Conservation (phyloP, 495 filamentous ascomycete genomes). For the Penicillium mononematosum region DNA sequence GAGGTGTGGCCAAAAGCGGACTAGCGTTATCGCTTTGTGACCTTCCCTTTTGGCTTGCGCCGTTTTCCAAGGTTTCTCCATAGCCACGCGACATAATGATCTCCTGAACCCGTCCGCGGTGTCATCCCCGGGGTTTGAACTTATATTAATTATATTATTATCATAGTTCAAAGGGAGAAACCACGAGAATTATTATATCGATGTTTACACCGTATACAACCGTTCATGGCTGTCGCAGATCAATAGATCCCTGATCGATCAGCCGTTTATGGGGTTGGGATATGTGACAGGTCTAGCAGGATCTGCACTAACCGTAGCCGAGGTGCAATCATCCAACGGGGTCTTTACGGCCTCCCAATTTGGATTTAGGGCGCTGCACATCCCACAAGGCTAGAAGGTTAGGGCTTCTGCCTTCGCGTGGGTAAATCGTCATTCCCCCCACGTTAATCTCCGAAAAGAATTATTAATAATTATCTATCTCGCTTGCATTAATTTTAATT, state of each 20-base stretch:
- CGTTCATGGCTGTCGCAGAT: conserved; percentile 8
- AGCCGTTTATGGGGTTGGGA: conserved; percentile 31
- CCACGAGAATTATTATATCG: background rate
- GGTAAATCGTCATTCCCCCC: conserved; percentile 27
- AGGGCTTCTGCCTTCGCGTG: conserved; percentile 18
- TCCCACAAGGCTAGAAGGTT: conserved; percentile 13
- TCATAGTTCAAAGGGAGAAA: background rate
- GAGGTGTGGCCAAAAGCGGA: conserved; percentile 6
- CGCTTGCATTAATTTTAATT: background rate
- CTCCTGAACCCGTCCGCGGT: conserved; percentile 10
- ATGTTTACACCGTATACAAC: background rate
- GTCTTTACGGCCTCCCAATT: conserved; percentile 31
- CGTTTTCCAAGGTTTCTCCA: conserved; percentile 7
- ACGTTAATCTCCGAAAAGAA: conserved; percentile 32
- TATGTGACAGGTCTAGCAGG: conserved; percentile 36
- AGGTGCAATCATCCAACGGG: conserved; percentile 23
- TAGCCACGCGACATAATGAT: conserved; percentile 17
- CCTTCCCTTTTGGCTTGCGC: conserved; percentile 14
- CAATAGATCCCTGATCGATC: conserved; percentile 27
- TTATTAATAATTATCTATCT: background rate
- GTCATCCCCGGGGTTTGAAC: conserved; percentile 8
- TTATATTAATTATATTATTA: background rate
- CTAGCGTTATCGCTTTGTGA: conserved; percentile 4
- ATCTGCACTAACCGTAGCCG: conserved; percentile 37
- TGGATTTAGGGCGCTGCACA: conserved; percentile 15